Percentiles rank a stretch among this genome's conserved stretches.
phyloP scores from a whole-genome alignment of 2,329 filamentous ascomycete genomes.

The Colletotrichum musicola region DNA sequence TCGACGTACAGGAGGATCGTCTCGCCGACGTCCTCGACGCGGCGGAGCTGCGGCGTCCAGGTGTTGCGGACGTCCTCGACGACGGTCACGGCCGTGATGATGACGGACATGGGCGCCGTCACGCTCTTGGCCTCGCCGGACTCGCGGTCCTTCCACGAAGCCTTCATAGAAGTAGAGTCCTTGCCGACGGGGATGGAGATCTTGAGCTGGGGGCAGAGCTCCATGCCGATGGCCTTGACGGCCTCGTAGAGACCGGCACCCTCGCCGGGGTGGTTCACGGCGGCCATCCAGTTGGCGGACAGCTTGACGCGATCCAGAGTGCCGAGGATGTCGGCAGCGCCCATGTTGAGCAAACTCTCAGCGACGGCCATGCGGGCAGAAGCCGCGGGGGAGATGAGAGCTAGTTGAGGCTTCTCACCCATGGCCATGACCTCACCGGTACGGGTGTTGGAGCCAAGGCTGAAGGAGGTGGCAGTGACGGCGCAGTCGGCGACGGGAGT shows the following conservation, averaged over 20 bases:
- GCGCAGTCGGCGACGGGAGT: conserved; percentile 93
- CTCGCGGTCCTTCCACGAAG: conserved; percentile 85
- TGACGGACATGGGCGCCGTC: conserved; percentile 89
- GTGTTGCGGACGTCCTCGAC: conserved; percentile 87
- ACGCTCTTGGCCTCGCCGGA: conserved; percentile 82
- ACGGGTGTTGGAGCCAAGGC: conserved; percentile 72
- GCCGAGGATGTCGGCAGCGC: conserved; percentile 78
- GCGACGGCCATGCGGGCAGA: conserved; percentile 97
- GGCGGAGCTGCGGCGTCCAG: conserved; percentile 91
- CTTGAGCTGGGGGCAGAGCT: conserved; percentile 89
- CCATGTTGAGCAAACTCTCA: conserved; percentile 93
- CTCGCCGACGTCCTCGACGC: conserved; percentile 89
- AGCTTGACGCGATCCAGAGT: conserved; percentile 85
- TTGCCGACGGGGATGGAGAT: conserved; percentile 97
- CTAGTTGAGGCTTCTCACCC: conserved; percentile 91
- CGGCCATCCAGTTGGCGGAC: conserved; percentile 99
- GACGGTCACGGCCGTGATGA: conserved; percentile 90
- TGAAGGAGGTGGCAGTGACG: conserved; percentile 87
- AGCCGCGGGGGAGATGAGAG: conserved; percentile 88
- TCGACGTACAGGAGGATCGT: conserved; percentile 92
- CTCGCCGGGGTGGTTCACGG: conserved; percentile 92
- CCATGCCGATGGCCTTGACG: conserved; percentile 91
- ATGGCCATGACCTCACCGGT: conserved; percentile 98
- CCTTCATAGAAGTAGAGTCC: conserved; percentile 99
- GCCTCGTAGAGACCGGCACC: conserved; percentile 93